Evolutionary conservation across 163 green algal genomes (phyloP).

Genomic region (Scenedesmus sp.): DNA sequence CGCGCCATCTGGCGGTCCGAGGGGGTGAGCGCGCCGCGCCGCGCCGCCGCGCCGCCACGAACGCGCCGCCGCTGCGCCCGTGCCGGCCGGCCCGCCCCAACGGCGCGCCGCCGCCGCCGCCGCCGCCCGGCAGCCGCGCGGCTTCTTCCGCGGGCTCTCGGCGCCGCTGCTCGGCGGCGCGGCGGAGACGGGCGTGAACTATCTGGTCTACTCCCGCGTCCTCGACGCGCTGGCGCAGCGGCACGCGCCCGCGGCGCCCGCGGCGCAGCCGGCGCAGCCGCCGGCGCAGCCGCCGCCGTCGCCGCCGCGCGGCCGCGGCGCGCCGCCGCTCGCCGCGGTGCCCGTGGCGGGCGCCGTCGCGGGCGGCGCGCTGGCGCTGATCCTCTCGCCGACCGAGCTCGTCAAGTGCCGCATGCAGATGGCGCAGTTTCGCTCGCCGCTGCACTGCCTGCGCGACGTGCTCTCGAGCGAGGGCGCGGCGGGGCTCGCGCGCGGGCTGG

Average conservation of each 20-base stretch:
- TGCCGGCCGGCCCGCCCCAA: background rate
- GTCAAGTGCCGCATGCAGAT: conserved; percentile 86
- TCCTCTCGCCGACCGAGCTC: conserved; percentile 87
- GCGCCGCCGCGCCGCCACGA: background rate
- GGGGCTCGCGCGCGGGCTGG: conserved; percentile 78
- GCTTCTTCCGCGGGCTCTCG: conserved; percentile 82
- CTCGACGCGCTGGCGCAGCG: conserved; percentile 19
- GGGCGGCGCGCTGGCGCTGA: conserved; percentile 71
- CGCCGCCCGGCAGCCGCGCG: conserved; percentile 55
- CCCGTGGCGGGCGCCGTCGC: conserved; percentile 67
- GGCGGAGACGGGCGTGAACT: conserved; percentile 90
- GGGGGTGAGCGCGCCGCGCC: conserved; percentile 57
- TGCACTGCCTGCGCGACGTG: conserved; percentile 65
- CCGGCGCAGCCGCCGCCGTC: background rate
- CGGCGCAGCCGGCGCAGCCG: conserved; percentile 22
- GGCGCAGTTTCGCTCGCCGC: conserved; percentile 43
- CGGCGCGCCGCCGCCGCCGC: background rate
- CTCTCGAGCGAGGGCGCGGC: conserved; percentile 67
- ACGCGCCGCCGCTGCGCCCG: background rate
- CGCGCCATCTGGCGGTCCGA: conserved; percentile 67
- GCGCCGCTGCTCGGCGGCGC: conserved; percentile 86
- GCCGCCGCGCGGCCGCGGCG: background rate
- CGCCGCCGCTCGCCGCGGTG: conserved; percentile 51
- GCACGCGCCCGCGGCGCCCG: background rate
- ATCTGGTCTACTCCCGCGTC: conserved; percentile 61